Base-by-base conservation (phyloP, 2,329 filamentous ascomycete species). In the Fusarium cicatricum region DNA sequence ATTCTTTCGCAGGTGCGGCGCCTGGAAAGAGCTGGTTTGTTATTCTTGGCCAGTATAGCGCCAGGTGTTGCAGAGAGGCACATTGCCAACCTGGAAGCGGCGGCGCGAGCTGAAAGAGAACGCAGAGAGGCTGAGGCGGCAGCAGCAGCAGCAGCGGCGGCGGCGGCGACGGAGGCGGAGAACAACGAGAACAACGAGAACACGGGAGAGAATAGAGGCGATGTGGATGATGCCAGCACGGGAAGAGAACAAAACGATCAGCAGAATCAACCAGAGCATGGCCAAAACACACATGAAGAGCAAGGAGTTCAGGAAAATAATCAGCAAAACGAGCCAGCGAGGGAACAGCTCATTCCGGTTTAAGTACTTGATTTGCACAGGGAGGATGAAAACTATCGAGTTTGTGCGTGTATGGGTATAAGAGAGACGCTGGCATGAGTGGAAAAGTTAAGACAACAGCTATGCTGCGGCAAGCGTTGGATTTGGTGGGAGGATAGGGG, bases 1-100 rank as follows among this genome's bases (percentile, higher is more conserved):
- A 34, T 76, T 21, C 33, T 68, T 11, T 63, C 62, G 9, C 81
- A 83, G 51, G 71, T 82, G 5, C 77, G 85, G 52, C 76, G 84
- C 11, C 66, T 85, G 7, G 85, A 89, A 71, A 80, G 86, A 58
- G 82, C 85, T 15, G 78, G 83, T 0, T 78, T 89, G 14, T 75
- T 89, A 19, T 89, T 89, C 65, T 74, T 89, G 17, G 86, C 86
- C 16, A 89, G 86, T 68, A 81, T 89, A 56, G 84, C 86, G 2
- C 86, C 86, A 1, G 86, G 86, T 10, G 80, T 89, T 19, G 85
- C 85, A 1, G 86, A 89, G 72, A 77, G 85, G 42, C 86, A 89
- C 58, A 88, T 89, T 56, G 82, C 81, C 19, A 79, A 83, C 38
- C 70, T 85, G 3, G 83, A 85, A 63, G 82, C 80, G 4, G 79